phyloP scores from a whole-genome alignment of 495 filamentous ascomycete species.

The Thermothielavioides terrestris region DNA sequence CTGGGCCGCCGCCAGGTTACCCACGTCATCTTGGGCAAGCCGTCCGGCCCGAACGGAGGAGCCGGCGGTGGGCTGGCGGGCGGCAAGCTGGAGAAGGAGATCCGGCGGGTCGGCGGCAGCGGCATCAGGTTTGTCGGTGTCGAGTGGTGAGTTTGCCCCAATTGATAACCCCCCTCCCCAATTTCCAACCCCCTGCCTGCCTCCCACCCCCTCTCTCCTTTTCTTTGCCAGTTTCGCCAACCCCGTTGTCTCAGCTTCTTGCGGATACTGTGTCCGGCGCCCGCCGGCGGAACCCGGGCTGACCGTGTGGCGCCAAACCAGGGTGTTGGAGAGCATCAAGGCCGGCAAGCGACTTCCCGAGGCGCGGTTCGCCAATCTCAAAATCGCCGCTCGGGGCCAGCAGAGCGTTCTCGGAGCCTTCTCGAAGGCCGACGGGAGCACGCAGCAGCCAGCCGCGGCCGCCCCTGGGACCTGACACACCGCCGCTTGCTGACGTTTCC shows the following conservation, averaged over 20 bases:
- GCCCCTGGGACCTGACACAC: slow-evolving; percentile 5
- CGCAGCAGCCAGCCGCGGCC: slow-evolving; percentile 8
- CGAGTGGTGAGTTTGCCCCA: slow-evolving; percentile 61
- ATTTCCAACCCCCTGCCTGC: too few relatives aligned
- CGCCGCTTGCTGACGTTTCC: slow-evolving; percentile 1
- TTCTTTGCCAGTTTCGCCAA: neutral
- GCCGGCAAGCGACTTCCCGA: slow-evolving; percentile 67
- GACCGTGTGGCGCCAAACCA: slow-evolving; percentile 18
- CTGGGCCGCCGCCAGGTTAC: slow-evolving; percentile 68
- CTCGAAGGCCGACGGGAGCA: slow-evolving; percentile 18
- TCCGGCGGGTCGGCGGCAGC: slow-evolving; percentile 50
- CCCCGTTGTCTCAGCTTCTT: slow-evolving; percentile 2
- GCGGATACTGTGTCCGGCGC: slow-evolving; percentile 14
- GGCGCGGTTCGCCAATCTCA: slow-evolving; percentile 54
- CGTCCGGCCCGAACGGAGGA: slow-evolving; percentile 36
- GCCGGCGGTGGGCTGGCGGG: slow-evolving; percentile 73
- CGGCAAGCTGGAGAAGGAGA: slow-evolving; percentile 76
- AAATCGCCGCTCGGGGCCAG: slow-evolving; percentile 52
- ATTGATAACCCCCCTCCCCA: slow-evolving; percentile 7
- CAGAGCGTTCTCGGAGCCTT: slow-evolving; percentile 44
- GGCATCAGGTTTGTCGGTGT: slow-evolving; percentile 74
- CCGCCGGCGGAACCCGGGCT: slow-evolving; percentile 5
- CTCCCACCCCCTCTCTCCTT: too few relatives aligned
- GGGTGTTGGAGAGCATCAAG: slow-evolving; percentile 72
- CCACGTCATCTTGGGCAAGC: slow-evolving; percentile 72